Evolutionary conservation across 768 basidiomycete species (phyloP).

Genomic region (Boletus fagicola): DNA sequence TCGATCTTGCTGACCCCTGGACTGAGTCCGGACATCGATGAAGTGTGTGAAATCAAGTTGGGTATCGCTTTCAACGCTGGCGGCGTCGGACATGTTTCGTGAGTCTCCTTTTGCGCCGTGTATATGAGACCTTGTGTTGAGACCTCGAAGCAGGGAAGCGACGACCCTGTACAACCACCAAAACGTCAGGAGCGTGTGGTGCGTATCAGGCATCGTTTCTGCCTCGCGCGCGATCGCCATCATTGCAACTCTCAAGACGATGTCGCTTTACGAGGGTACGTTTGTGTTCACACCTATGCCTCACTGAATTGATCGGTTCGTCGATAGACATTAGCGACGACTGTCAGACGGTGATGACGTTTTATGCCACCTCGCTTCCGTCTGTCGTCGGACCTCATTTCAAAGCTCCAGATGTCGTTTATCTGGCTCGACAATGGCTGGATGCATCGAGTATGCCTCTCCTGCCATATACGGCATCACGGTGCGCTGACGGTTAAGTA

Average conservation of each 20-base stretch:
- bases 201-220: slow-evolving; percentile 66
- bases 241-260: slow-evolving; percentile 61
- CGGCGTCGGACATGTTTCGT: slow-evolving; percentile 53
- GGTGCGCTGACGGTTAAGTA: slow-evolving; percentile 7
- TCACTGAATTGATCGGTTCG: background rate
- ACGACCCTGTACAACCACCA: slow-evolving; percentile 42
- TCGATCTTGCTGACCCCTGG: slow-evolving; percentile 68
- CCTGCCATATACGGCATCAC: background rate
- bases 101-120: slow-evolving; percentile 8
- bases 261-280: slow-evolving; percentile 72
- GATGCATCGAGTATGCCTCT: slow-evolving; percentile 59
- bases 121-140: background rate
- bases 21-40: slow-evolving; percentile 67
- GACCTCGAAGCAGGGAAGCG: slow-evolving; percentile 24
- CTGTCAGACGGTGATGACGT: slow-evolving; percentile 73
- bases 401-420: slow-evolving; percentile 66
- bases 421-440: slow-evolving; percentile 75
- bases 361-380: slow-evolving; percentile 73
- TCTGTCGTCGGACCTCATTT: slow-evolving; percentile 59
- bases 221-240: slow-evolving; percentile 70
- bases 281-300: background rate
- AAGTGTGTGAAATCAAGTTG: slow-evolving; percentile 59
- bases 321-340: slow-evolving; percentile 61
- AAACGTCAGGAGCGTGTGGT: slow-evolving; percentile 56
- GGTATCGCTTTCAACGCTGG: slow-evolving; percentile 41